A percentile compares a stretch with the other conserved stretches of the same genome.
phyloP scores from a whole-genome alignment of 2,329 filamentous ascomycete species.

The Pseudogymnoascus sp. region DNA sequence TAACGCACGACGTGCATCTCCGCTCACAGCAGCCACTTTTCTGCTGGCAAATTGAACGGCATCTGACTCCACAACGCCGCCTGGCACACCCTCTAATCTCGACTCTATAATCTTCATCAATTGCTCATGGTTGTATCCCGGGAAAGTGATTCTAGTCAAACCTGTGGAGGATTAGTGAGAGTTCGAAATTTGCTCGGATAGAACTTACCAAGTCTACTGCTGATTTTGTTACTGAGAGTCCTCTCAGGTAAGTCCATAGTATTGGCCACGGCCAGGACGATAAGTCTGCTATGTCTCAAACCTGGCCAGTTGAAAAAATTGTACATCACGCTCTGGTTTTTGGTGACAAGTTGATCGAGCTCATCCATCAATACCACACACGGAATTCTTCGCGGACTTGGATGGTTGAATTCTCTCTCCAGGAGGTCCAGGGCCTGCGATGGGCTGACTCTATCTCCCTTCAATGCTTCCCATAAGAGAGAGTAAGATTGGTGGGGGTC shows the following conservation, averaged over 20 bases:
- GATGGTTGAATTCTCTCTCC: constrained; percentile 85
- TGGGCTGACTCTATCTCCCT: constrained; percentile 85
- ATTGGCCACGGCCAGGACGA: constrained; percentile 95
- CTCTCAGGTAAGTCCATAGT: constrained; percentile 97
- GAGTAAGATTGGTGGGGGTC: constrained; percentile 96
- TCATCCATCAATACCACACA: constrained; percentile 99
- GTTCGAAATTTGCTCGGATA: neutral
- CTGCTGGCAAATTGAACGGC: constrained; percentile 93
- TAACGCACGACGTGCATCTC: constrained; percentile 82
- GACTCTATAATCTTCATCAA: constrained; percentile 96
- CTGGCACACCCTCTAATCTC: constrained; percentile 79
- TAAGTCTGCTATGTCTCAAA: constrained; percentile 79
- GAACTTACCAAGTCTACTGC: constrained; percentile 59
- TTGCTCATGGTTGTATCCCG: constrained; percentile 94
- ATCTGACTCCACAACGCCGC: constrained; percentile 83
- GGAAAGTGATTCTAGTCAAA: constrained; percentile 90
- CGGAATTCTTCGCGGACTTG: constrained; percentile 81
- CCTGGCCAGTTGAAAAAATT: constrained; percentile 99
- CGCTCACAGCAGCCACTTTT: constrained; percentile 93
- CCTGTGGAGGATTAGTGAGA: constrained; percentile 34
- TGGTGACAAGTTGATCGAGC: constrained; percentile 92
- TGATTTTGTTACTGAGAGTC: constrained; percentile 97
- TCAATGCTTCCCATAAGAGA: constrained; percentile 89
- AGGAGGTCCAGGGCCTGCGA: constrained; percentile 85
- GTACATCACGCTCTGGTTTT: constrained; percentile 99